phyloP scores from a whole-genome alignment of 192 early-diverging fungal genomes.

The Allomyces javanicus region DNA sequence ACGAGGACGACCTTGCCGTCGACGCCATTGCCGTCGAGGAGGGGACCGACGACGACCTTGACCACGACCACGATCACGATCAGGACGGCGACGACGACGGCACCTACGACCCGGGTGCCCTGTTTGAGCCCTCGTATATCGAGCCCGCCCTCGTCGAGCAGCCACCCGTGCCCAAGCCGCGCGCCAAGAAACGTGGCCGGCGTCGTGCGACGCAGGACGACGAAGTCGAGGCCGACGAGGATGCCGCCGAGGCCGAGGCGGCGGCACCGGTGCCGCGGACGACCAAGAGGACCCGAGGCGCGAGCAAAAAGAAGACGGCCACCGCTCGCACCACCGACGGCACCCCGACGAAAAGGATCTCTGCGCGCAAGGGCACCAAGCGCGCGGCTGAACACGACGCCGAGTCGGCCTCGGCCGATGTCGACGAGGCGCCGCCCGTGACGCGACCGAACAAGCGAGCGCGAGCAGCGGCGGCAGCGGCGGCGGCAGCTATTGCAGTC shows the following conservation, averaged over 20 bases:
- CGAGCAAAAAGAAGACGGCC: no score
- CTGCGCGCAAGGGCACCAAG: no score
- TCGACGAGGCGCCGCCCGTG: no score
- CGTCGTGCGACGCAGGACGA: background rate
- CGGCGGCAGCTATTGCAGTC: no score
- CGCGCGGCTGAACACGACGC: no score
- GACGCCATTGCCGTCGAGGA: slow-evolving; percentile 6
- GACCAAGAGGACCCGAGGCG: no score
- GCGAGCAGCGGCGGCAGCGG: no score
- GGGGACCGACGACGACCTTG: slow-evolving; percentile 8
- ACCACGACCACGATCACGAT: slow-evolving; percentile 8
- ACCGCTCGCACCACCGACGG: no score
- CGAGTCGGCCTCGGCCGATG: no score
- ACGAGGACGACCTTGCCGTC: background rate
- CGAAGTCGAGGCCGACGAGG: slow-evolving; percentile 1
- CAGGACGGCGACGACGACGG: slow-evolving; percentile 4
- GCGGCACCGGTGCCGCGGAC: background rate
- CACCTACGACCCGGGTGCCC: background rate
- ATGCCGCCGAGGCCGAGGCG: slow-evolving; percentile 7
- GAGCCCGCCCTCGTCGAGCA: slow-evolving; percentile 1
- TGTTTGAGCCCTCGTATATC: slow-evolving; percentile 1
- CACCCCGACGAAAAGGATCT: no score
- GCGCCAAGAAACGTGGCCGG: background rate
- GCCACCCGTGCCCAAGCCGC: background rate
- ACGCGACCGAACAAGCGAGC: no score